These are phyloP conservation scores for Pichia sp. DNA, from an alignment of 1,139 yeast genomes.

Conservation along the genomic window DNA sequence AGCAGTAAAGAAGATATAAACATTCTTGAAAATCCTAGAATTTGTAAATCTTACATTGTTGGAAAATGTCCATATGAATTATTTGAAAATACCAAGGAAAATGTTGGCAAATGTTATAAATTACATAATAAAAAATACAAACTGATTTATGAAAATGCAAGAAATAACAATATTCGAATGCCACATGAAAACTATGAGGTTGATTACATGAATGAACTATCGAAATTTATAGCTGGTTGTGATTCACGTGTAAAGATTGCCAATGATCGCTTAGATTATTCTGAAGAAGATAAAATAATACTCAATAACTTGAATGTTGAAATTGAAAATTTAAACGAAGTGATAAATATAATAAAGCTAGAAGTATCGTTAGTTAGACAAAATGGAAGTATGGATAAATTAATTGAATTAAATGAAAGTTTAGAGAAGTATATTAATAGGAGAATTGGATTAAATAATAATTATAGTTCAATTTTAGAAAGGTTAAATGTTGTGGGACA, in stretches of 20 bases:
- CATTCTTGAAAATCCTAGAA: slow-evolving; percentile 54
- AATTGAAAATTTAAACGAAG: slow-evolving; percentile 59
- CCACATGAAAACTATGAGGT: slow-evolving; percentile 54
- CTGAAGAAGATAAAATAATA: slow-evolving; percentile 55
- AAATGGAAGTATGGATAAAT: slow-evolving; percentile 49
- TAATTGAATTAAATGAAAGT: slow-evolving; percentile 40
- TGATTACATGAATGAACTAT: slow-evolving; percentile 56
- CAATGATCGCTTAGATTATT: slow-evolving; percentile 61
- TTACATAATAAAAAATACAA: slow-evolving; percentile 73
- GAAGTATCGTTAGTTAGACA: slow-evolving; percentile 20
- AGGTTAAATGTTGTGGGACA: slow-evolving; percentile 81
- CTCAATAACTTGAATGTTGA: slow-evolving; percentile 54
- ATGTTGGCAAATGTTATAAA: slow-evolving; percentile 73
- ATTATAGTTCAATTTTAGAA: slow-evolving; percentile 57
- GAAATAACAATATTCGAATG: slow-evolving; percentile 49
- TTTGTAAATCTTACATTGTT: slow-evolving; percentile 76
- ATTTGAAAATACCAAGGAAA: slow-evolving; percentile 77
- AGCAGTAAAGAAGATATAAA: slow-evolving; percentile 9
- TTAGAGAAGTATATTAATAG: slow-evolving; percentile 40
- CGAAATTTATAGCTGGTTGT: slow-evolving; percentile 56
- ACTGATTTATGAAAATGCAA: slow-evolving; percentile 58
- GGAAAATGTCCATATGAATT: slow-evolving; percentile 89
- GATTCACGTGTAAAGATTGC: slow-evolving; percentile 63
- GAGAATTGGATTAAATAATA: slow-evolving; percentile 45
- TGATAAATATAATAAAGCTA: slow-evolving; percentile 50